Conservation (phyloP, 1,139 yeast species). For the Hyphopichia burtonii region DNA sequence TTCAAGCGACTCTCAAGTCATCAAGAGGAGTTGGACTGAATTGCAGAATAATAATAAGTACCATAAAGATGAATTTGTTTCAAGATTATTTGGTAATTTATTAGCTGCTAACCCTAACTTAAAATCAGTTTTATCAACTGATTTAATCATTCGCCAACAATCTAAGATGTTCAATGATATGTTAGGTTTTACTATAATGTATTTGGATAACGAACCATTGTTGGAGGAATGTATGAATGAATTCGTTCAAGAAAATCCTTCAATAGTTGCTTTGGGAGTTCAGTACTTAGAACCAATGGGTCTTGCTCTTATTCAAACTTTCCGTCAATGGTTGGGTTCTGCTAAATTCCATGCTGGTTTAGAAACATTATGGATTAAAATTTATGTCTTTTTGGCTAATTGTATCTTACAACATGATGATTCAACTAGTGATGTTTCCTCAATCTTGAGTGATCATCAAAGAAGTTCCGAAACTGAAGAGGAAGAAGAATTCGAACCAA, state of each 20-base stretch:
- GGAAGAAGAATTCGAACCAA: constrained; percentile 8
- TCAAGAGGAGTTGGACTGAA: constrained; percentile 34
- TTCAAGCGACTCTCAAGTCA: constrained; percentile 2
- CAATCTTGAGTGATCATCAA: constrained; percentile 8
- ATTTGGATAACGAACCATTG: constrained; percentile 27
- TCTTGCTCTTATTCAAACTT: constrained; percentile 36
- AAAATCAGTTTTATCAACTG: constrained; percentile 22
- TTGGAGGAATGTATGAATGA: constrained; percentile 35
- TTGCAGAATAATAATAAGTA: constrained; percentile 28
- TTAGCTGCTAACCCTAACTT: constrained; percentile 30
- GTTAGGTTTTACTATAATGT: constrained; percentile 31
- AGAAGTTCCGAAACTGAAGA: constrained; percentile 2
- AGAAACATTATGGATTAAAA: constrained; percentile 42
- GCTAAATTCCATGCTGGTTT: constrained; percentile 30
- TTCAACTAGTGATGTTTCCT: constrained; percentile 14
- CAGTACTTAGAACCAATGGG: constrained; percentile 47
- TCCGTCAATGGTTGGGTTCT: constrained; percentile 36
- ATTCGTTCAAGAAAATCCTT: constrained; percentile 33
- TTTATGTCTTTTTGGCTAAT: constrained; percentile 42
- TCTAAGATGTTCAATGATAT: constrained; percentile 36
- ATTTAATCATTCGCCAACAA: constrained; percentile 28
- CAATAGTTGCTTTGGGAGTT: constrained; percentile 23
- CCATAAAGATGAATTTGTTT: constrained; percentile 28
- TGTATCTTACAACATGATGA: constrained; percentile 27
- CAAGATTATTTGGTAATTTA: constrained; percentile 34